Evolutionary conservation across 331 rosid genomes (phyloP).

Genomic region (Rosa hybrid): DNA sequence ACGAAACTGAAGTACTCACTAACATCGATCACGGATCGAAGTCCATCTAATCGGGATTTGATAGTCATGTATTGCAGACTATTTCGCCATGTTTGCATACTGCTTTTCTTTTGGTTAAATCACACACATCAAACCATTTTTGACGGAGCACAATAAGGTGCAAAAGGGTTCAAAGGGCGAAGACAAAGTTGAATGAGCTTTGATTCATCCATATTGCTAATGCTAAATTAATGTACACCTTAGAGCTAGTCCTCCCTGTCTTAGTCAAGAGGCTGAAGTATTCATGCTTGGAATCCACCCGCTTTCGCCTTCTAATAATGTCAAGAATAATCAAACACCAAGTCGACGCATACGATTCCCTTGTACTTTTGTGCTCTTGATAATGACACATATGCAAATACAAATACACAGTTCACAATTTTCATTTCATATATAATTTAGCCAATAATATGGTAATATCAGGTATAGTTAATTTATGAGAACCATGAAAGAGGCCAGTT

Average conservation of each 20-base stretch:
- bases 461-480: too few species aligned
- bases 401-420: neutral
- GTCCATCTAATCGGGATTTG: too few species aligned
- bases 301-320: slow-evolving; percentile 2
- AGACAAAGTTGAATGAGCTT: slow-evolving; percentile 24
- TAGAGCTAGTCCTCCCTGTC: too few species aligned
- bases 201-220: neutral
- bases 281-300: neutral
- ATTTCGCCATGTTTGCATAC: too few species aligned
- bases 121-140: too few species aligned
- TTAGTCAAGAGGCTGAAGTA: neutral
- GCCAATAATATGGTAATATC: too few species aligned
- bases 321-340: slow-evolving; percentile 17
- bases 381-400: slow-evolving; percentile 22
- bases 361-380: slow-evolving; percentile 20
- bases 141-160: neutral
- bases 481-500: too few species aligned
- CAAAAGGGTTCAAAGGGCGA: slow-evolving; percentile 11
- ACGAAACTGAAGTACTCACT: too few species aligned
- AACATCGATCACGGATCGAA: too few species aligned
- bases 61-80: too few species aligned
- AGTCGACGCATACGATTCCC: slow-evolving; percentile 34
- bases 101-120: too few species aligned
- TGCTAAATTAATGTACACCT: too few species aligned
- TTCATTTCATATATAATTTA: neutral